Base-by-base conservation (phyloP, 345 rosid species). In the Eutrema yunnanense region DNA sequence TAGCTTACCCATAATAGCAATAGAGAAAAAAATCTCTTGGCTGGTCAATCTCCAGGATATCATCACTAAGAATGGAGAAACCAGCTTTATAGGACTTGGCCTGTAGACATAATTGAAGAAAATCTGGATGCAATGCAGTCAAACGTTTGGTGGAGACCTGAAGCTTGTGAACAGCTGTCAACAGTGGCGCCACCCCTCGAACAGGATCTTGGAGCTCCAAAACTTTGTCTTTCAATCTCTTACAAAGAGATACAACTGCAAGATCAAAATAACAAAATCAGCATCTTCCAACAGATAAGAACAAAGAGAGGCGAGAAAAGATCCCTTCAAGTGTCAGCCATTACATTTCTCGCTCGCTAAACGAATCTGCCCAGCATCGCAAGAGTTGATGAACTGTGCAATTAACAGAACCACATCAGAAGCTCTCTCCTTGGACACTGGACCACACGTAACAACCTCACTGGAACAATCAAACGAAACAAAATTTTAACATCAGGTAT, bases 21-120 rank as follows among this genome's bases (percentile, higher is more conserved):
- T 90, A 96, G 75, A 90, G 94, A 74, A 84, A 96, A 82, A 88
- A 73, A 73, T 92, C 97, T 66, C 87, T 90, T 8, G 96, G 99
- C 72, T 83, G 94, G 79, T 87, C 96, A 81, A 96, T 82, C 79
- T 96, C 99, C 66, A 85, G 78, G 71, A 88, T 85, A 72, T 92
- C 90, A 81, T 96, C 97, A 80, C 85, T 90, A 65, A 95, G 76
- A 77, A 92, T 50, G 34, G 96, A 85, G 72, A 88, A 79, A 57
- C 96, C 99, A 50, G 84, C 72, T 82, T 88, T 92, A 62, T 96
- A 92, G 75, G 81, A 81, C 79, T 87, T 90, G 0, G 98, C 75
- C 81, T 71, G 79, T 79, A 96, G 73, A 77, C 99, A 90, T 60
- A 96, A 86, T 49, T 84, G 91, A 82, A 95, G 97, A 82, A 84